Base-by-base conservation (phyloP, 1,284 basidiomycete species). In the Ganoderma boninense region DNA sequence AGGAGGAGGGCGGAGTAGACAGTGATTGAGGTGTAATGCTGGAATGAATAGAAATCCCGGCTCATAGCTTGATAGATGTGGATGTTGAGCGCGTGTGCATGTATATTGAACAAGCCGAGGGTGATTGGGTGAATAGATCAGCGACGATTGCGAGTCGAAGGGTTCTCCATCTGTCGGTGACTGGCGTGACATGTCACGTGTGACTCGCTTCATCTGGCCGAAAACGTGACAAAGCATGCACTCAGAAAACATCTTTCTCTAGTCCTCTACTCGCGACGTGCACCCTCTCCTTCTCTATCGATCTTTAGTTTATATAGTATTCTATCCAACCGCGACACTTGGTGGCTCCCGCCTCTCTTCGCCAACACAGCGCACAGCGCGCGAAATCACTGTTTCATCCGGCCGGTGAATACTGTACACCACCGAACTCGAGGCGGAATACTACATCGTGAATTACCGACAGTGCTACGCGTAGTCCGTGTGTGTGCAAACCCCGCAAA, bases 371-470 rank as follows among this genome's bases (percentile, higher is more conserved):
- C 14, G 13, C 11, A 4, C 10, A 0, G 4, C 52, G 4, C 26
- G 52, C 26, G 52, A 54, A 54, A 54, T 54, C 52, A 54, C 26
- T 13, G 14, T 54, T 54, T 54, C 52, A 54, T 54, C 52, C 29
- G 52, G 52, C 23, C 2, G n/a, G 10, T 26, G 26, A 52, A 52
- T 16, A 52, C 49, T 52, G 43, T 69, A 69, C 26, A 26, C 29
- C 4, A 38, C 56, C 2, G 68, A 69, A 32, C 40, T 54, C 18
- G 43, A 72, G 29, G 71, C 71, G 4, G 71, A 69, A 29, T 14
- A 23, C 23, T 71, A 60, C 26, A 71, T 71, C n/a, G 40, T 67
- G 14, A 20, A 16, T n/a, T 52, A 26, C 26, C 49, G 49, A 52
- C 49, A 26, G 49, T 52, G 49, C 13, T 52, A 52, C 26, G 23